A percentile compares a stretch with the other conserved stretches of the same genome.
phyloP scores from a whole-genome alignment of 2,329 filamentous ascomycete genomes.

The Fusarium mangiferae region DNA sequence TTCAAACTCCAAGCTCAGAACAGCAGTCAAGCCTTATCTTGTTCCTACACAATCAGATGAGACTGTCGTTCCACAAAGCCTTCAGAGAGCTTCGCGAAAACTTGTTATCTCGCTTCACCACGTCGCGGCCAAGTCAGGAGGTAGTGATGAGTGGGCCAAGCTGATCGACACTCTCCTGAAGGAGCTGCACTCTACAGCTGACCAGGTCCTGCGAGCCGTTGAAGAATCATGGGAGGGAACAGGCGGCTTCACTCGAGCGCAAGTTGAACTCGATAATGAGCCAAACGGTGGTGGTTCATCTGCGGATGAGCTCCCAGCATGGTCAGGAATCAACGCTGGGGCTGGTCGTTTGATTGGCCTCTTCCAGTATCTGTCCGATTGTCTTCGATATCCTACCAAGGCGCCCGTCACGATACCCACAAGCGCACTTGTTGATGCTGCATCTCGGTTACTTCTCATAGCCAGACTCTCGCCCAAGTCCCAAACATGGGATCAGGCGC shows the following conservation, averaged over 20 bases:
- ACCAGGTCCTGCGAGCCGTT: constrained; percentile 81
- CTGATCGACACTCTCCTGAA: constrained; percentile 70
- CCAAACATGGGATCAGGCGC: constrained; percentile 59
- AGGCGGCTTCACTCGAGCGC: constrained; percentile 58
- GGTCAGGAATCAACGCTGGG: constrained; percentile 81
- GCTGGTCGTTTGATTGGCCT: constrained; percentile 74
- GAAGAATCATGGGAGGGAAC: constrained; percentile 84
- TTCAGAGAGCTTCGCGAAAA: constrained; percentile 68
- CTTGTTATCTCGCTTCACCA: constrained; percentile 78
- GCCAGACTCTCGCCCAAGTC: constrained; percentile 61
- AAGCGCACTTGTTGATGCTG: constrained; percentile 73
- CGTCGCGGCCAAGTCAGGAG: constrained; percentile 82
- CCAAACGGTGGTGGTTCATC: constrained; percentile 59
- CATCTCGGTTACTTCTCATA: constrained; percentile 76
- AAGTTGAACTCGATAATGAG: constrained; percentile 57
- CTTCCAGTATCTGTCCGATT: constrained; percentile 71
- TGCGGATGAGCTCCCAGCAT: constrained; percentile 68
- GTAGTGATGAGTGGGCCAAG: constrained; percentile 81
- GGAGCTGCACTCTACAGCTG: constrained; percentile 75
- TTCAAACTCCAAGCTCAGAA: constrained; percentile 74
- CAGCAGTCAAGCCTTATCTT: constrained; percentile 68
- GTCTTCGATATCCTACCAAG: constrained; percentile 72
- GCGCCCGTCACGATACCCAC: constrained; percentile 74
- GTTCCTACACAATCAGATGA: constrained; percentile 70
- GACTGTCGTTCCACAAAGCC: constrained; percentile 59